Conservation (phyloP, 169 alveolate species). For the Babesia ovata region DNA sequence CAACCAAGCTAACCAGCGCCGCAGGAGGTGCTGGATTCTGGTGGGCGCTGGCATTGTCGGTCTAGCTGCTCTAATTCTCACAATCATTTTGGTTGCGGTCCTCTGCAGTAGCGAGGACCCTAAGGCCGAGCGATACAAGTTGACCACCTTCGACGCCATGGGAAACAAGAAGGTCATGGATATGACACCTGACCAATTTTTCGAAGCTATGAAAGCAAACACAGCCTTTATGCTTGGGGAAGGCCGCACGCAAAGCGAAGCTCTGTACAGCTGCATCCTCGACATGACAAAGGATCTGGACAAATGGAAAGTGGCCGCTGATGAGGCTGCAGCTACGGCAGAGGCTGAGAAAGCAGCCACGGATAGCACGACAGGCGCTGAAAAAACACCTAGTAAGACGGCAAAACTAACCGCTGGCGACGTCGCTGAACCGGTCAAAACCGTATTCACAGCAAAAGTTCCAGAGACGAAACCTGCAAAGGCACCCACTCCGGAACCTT, state of each 20-base stretch:
- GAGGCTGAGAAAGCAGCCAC: background rate
- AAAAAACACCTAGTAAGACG: background rate
- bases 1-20: constrained; percentile 1
- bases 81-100: constrained; percentile 23
- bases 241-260: background rate
- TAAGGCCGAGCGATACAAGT: background rate
- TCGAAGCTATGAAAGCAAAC: constrained; percentile 2
- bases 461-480: too few species aligned
- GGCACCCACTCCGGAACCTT: too few species aligned
- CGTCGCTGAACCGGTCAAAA: too few species aligned
- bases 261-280: background rate
- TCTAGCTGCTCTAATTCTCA: background rate
- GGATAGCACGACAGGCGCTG: background rate
- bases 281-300: background rate
- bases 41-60: background rate
- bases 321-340: background rate
- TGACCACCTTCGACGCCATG: constrained; percentile 3
- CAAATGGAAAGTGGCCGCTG: background rate
- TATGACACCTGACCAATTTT: background rate
- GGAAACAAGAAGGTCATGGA: constrained; percentile 1
- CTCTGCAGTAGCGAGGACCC: background rate
- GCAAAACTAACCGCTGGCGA: background rate
- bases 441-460: too few species aligned
- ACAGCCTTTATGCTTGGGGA: background rate
- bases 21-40: constrained; percentile 40